Conservation (phyloP, 2,329 filamentous ascomycete genomes). For the Venturia aucupariae region DNA sequence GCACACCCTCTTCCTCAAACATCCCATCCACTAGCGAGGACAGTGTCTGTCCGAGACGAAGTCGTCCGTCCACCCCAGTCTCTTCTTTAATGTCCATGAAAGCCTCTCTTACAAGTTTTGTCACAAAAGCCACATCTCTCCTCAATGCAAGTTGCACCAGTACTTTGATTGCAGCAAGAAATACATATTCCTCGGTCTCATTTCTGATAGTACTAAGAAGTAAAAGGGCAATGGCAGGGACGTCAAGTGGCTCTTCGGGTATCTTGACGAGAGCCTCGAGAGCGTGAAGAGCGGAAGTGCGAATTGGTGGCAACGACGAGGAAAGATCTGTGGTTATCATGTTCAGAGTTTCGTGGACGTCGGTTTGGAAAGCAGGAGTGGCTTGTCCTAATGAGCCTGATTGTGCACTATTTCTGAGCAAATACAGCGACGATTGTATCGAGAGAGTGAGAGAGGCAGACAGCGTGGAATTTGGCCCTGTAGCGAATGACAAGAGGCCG, state of each 20-base stretch:
- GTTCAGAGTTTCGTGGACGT: slow-evolving; percentile 19
- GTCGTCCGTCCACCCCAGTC: slow-evolving; percentile 49
- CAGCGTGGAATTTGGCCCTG: slow-evolving; percentile 20
- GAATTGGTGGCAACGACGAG: slow-evolving; percentile 28
- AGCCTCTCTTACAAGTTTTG: slow-evolving; percentile 54
- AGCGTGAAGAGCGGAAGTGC: slow-evolving; percentile 27
- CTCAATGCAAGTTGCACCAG: slow-evolving; percentile 55
- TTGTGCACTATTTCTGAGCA: slow-evolving; percentile 42
- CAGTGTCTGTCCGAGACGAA: slow-evolving; percentile 61
- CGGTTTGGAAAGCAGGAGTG: slow-evolving; percentile 36
- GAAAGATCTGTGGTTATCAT: slow-evolving; percentile 20
- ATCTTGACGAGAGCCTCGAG: slow-evolving; percentile 42
- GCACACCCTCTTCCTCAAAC: slow-evolving; percentile 18
- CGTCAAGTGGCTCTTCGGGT: slow-evolving; percentile 51
- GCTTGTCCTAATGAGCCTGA: slow-evolving; percentile 21
- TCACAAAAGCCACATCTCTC: slow-evolving; percentile 35
- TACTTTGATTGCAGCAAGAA: slow-evolving; percentile 56
- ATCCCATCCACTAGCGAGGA: slow-evolving; percentile 55
- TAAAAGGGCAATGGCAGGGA: slow-evolving; percentile 55
- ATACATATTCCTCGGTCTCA: slow-evolving; percentile 63
- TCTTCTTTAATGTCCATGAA: slow-evolving; percentile 55
- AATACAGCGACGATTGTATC: slow-evolving; percentile 23
- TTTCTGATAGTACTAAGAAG: slow-evolving; percentile 55
- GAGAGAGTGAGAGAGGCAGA: slow-evolving; percentile 19
- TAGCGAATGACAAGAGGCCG: slow-evolving; percentile 16